phyloP scores from a whole-genome alignment of 129 eudicot species.

The Escallonia herrerae region DNA sequence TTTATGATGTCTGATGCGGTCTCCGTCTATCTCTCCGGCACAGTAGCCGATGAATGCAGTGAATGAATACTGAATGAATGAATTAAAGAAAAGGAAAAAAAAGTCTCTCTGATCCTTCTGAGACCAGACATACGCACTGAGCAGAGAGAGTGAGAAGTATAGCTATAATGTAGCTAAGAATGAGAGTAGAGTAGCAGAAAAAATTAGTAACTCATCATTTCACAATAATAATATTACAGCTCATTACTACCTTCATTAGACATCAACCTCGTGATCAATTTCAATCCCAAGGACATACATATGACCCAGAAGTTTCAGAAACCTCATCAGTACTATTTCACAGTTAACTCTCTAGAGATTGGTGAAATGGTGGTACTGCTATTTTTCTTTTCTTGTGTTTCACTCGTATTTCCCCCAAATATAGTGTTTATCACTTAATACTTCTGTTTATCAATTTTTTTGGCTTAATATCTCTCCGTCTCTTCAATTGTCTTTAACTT shows the following conservation, averaged over 20 bases:
- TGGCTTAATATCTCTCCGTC: not conserved
- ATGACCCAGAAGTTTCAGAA: slow-evolving; percentile 18
- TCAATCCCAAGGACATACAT: slow-evolving; percentile 6
- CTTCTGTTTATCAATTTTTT: too few relatives aligned
- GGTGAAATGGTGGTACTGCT: not conserved
- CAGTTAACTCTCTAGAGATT: not conserved
- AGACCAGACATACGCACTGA: slow-evolving; percentile 12
- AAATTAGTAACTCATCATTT: slow-evolving; percentile 64
- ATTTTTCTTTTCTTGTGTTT: not conserved
- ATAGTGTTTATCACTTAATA: not conserved
- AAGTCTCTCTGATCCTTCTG: not conserved
- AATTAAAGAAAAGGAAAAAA: slow-evolving; percentile 28
- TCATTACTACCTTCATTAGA: slow-evolving; percentile 41
- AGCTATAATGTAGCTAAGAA: not conserved
- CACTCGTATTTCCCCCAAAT: not conserved
- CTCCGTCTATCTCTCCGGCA: slow-evolving; percentile 78
- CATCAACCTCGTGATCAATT: slow-evolving; percentile 75
- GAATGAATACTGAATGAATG: slow-evolving; percentile 31
- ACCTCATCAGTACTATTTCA: slow-evolving; percentile 8
- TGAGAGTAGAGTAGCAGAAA: slow-evolving; percentile 31
- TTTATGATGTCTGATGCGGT: slow-evolving; percentile 18
- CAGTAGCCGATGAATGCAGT: slow-evolving; percentile 75
- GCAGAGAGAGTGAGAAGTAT: slow-evolving; percentile 21
- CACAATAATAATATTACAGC: slow-evolving; percentile 47
- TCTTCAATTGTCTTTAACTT: slow-evolving; percentile 4